Evolutionary conservation across 345 rosid genomes (phyloP), one percentile per base, ranked within the genome.

Genomic region (Crucihimalaya himalaica): DNA sequence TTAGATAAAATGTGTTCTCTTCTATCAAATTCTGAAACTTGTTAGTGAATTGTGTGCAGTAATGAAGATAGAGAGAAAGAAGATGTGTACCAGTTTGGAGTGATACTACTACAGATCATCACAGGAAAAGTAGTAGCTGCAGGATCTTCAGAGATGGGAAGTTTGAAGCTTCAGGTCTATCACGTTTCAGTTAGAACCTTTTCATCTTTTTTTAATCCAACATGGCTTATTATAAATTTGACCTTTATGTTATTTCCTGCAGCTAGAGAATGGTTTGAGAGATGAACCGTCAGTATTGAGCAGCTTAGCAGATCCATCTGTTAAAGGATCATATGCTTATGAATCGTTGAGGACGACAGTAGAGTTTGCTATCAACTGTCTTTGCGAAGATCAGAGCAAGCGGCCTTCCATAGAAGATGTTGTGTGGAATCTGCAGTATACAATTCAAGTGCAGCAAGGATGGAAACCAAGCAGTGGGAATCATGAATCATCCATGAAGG

Each of bases 371-470:
- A 64, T 90, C 32, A 88, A 83, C 74, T 88, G 97, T 81, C 86
- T 90, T n/a, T 73, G 81, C 11, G 81, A 81, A 45, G 91, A 84
- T 55, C 37, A 81, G 12, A 79, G 73, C 59, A 82, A 65, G 42
- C 87, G 93, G 13, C 97, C 97, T 19, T 88, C 98, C 0, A 84
- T 93, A 14, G 98, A 88, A 77, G 97, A 93, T 62, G 92, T 90
- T 50, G 86, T 90, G 1, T 93, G 98, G 97, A 90, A 93, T 81
- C 75, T 93, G 82, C 98, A 90, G 63, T 93, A 88, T 31, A 87
- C 97, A 20, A 84, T 80, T 70, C 98, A 93, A 86, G 89, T 85
- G 35, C 97, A 93, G 63, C 95, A 87, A 71, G 93, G 96, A 73
- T 93, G 95, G 96, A 46, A 18, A 52, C 80, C 89, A 58, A 84